These are phyloP conservation scores for Podaxis sp. DNA, from an alignment of 768 basidiomycete species.

Conservation along the genomic window DNA sequence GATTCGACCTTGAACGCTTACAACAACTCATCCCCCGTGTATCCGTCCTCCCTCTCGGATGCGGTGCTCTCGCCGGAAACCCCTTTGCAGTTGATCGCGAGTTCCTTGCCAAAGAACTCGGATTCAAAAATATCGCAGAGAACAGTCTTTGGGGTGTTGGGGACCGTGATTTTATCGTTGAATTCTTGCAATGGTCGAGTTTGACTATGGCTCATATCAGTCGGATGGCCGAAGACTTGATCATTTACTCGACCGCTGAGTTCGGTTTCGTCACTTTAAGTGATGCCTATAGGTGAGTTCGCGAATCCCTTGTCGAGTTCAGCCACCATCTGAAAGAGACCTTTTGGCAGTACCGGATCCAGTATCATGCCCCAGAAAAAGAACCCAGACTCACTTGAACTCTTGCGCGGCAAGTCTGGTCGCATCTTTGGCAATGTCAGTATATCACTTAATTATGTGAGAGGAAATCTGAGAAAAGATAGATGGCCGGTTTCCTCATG, in stretches of 20 bases:
- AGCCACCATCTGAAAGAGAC: neutral
- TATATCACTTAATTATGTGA: conserved; percentile 5
- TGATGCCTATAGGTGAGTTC: conserved; percentile 87
- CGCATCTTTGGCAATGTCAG: conserved; percentile 89
- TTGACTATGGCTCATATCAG: conserved; percentile 93
- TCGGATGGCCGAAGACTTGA: conserved; percentile 92
- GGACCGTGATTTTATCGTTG: conserved; percentile 95
- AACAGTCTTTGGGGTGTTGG: conserved; percentile 97
- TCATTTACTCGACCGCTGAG: conserved; percentile 95
- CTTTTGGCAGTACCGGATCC: conserved; percentile 78
- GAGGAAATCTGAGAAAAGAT: neutral
- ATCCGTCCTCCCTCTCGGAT: conserved; percentile 91
- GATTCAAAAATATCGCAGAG: conserved; percentile 85
- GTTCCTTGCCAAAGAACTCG: conserved; percentile 87
- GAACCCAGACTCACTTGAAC: conserved; percentile 94
- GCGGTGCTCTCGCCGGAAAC: conserved; percentile 94
- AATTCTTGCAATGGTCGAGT: conserved; percentile 96
- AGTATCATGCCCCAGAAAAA: conserved; percentile 99
- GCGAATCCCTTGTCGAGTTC: neutral
- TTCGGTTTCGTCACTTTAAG: conserved; percentile 94
- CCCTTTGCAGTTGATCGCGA: conserved; percentile 94
- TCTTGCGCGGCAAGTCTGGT: conserved; percentile 93
- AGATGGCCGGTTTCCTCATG: conserved; percentile 99
- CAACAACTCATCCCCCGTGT: conserved; percentile 84
- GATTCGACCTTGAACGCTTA: conserved; percentile 84